Base-by-base conservation (phyloP, 139 green algal genomes). In the Chlamydomonas eustigma region DNA sequence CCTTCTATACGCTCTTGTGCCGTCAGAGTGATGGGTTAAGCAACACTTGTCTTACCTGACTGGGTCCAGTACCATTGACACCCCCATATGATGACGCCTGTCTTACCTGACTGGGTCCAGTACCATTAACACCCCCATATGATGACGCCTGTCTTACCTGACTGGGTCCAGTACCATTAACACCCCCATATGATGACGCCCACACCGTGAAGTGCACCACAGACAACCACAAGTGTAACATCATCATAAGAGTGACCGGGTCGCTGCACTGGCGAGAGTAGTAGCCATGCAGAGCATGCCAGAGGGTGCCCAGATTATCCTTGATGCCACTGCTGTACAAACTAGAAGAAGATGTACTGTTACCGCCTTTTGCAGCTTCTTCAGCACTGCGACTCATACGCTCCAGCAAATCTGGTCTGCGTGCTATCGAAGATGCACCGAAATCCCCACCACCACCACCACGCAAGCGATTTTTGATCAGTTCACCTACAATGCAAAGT, bases 151-250 rank as follows among this genome's bases (percentile, higher is more conserved):
- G 25, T 22, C 58, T 24, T 28, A 70, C 28, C 24, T 35, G 24
- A 28, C 58, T 70, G 32, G 78, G 76, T 0, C 80, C 73, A 2
- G 0, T 0, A 28, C 78, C 76, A 3, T 77, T 76, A 5, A 83
- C 34, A 28, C 78, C 80, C 6, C 76, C 78, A 39, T 86, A 86
- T 35, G 39, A 68, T 39, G 71, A 50, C 39, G 83, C 76, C 82
- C 83, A 90, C 4, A 78, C 78, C 37, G 87, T 71, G 76, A 88
- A 90, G 78, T 88, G 83, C 22, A 85, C 73, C 12, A 85, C 30
- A 25, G 81, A 86, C 50, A 83, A 65, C 51, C 76, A 51, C 64
- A 83, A 44, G 79, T 89, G 81, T 58, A 81, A 66, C 37, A 78
- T 37, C 81, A 83, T 78, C 22, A 89, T 33, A 32, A 89, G 80